Percentiles rank a stretch among this genome's conserved stretches.
These are phyloP conservation scores for Entomophthora muscae DNA, from an alignment of 371 early-diverging fungal species.

Conservation along the genomic window DNA sequence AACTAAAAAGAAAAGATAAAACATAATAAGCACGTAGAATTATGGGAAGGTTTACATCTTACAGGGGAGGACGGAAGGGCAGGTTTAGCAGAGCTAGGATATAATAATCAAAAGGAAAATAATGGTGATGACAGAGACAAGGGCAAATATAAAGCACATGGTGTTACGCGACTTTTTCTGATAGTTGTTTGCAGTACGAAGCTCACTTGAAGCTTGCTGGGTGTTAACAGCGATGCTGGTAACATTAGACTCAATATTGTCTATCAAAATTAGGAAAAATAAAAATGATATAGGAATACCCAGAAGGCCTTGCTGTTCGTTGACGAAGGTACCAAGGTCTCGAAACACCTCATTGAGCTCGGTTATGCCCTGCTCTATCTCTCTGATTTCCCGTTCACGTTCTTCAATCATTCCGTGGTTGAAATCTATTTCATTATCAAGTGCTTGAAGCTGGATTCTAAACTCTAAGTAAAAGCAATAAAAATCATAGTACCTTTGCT, in stretches of 20 bases:
- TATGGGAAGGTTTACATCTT: no score
- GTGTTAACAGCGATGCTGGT: constrained; percentile 55
- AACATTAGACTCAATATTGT: constrained; percentile 79
- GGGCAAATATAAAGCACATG: constrained; percentile 59
- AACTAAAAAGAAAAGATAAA: no score
- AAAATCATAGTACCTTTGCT: background rate
- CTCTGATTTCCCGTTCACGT: constrained; percentile 78
- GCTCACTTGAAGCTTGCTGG: constrained; percentile 59
- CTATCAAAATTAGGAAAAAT: constrained; percentile 16
- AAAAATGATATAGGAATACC: constrained; percentile 25
- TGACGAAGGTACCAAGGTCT: constrained; percentile 86
- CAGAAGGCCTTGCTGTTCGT: constrained; percentile 83
- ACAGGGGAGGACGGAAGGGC: no score
- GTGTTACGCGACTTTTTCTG: constrained; percentile 63
- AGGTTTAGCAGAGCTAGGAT: no score
- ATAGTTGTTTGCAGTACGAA: constrained; percentile 56
- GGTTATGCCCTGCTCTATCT: constrained; percentile 81
- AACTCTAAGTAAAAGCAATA: background rate
- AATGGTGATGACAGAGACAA: constrained; percentile 42
- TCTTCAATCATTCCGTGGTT: constrained; percentile 84
- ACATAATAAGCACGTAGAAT: no score
- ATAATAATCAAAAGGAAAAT: constrained; percentile 18
- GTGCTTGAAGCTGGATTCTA: constrained; percentile 43
- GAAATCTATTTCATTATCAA: constrained; percentile 82
- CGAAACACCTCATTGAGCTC: constrained; percentile 91